A percentile compares a stretch with the other conserved stretches of the same genome.
Evolutionary conservation across 2,329 filamentous ascomycete genomes (phyloP).

Genomic region (Colletotrichum horii): DNA sequence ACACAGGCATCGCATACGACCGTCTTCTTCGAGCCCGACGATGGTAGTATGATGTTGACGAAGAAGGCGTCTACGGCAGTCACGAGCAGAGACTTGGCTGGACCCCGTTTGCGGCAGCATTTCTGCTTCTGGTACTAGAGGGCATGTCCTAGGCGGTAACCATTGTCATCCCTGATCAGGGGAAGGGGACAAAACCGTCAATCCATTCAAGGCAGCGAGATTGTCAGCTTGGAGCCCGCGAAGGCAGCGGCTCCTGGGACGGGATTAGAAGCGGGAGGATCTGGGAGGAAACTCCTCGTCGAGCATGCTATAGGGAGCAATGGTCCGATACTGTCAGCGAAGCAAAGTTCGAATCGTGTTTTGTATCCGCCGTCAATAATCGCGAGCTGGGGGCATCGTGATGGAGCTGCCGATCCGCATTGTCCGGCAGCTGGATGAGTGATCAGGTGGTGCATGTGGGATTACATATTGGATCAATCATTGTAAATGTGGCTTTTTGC

Average conservation of each 20-base stretch:
- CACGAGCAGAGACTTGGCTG: background rate
- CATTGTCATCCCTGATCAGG: background rate
- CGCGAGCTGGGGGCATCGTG: background rate
- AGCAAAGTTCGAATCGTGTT: background rate
- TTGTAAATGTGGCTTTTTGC: background rate
- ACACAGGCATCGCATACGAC: background rate
- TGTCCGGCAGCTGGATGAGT: background rate
- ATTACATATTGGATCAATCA: background rate
- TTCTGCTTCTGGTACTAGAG: background rate
- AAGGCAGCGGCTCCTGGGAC: background rate
- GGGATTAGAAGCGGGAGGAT: background rate
- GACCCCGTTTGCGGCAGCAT: background rate
- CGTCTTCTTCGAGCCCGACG: background rate
- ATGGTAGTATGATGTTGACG: background rate
- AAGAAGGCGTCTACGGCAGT: background rate
- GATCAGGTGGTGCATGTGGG: background rate
- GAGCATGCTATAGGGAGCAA: accelerated
- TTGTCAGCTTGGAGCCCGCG: background rate
- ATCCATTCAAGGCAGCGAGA: background rate
- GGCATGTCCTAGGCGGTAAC: background rate
- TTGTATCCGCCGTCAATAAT: accelerated
- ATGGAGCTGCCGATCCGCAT: background rate
- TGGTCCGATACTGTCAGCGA: accelerated
- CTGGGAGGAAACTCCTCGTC: accelerated
- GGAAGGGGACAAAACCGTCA: background rate